phyloP scores from a whole-genome alignment of 1,284 basidiomycete species.

The Naganishia albida region DNA sequence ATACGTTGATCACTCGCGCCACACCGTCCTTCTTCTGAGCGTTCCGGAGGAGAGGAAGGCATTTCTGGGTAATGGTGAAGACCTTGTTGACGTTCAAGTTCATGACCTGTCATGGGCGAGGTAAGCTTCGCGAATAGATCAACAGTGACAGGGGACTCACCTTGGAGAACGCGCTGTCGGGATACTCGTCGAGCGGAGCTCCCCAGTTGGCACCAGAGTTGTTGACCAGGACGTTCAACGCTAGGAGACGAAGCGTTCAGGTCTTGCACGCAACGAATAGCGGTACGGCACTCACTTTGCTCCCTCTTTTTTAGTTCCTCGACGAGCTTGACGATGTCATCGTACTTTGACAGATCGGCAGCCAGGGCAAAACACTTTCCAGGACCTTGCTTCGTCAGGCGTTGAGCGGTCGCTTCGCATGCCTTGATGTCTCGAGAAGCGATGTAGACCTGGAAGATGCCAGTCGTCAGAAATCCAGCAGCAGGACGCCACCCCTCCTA shows the following conservation, averaged over 20 bases:
- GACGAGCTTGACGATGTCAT: constrained; percentile 31
- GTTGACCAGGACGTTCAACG: constrained; percentile 38
- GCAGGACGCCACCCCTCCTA: constrained; percentile 3
- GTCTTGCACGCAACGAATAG: not conserved
- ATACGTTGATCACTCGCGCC: constrained; percentile 64
- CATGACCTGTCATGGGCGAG: constrained; percentile 63
- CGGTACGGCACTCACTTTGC: constrained; percentile 5
- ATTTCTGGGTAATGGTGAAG: constrained; percentile 68
- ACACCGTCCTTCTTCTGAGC: constrained; percentile 58
- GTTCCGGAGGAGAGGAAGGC: constrained; percentile 63
- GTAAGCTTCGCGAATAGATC: constrained; percentile 53
- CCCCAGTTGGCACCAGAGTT: constrained; percentile 64
- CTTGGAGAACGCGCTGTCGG: constrained; percentile 54
- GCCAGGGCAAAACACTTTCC: constrained; percentile 64
- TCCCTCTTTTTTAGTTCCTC: constrained; percentile 22
- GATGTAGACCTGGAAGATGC: constrained; percentile 63
- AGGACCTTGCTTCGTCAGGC: constrained; percentile 62
- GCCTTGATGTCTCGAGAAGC: constrained; percentile 64
- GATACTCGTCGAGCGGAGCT: constrained; percentile 61
- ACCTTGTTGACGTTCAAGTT: constrained; percentile 69
- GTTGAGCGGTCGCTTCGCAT: constrained; percentile 62
- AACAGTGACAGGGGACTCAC: constrained; percentile 16
- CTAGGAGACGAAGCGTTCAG: constrained; percentile 2
- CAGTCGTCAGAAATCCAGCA: not conserved
- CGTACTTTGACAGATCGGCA: constrained; percentile 63